phyloP scores from a whole-genome alignment of 2,329 filamentous ascomycete species.

The Trichoderma gracile region DNA sequence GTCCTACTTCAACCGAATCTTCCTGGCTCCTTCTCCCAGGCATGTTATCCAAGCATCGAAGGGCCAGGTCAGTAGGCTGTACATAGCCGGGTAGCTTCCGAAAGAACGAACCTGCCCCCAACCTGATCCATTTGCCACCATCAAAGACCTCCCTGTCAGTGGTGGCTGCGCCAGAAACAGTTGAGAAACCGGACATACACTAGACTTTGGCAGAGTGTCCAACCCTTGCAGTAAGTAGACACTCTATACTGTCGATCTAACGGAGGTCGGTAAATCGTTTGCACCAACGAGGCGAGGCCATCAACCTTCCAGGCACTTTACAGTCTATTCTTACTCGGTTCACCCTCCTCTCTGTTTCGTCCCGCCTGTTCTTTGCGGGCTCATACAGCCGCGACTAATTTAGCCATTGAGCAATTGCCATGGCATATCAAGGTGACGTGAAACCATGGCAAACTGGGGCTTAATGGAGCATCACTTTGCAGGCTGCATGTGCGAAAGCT shows the following conservation, averaged over 20 bases:
- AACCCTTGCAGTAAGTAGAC: constrained; percentile 19
- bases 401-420: not conserved
- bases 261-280: not conserved
- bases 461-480: not conserved
- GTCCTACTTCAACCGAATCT: not conserved
- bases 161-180: not conserved
- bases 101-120: not conserved
- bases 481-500: not conserved
- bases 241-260: not conserved
- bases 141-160: not conserved
- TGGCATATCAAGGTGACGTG: not conserved
- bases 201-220: not conserved
- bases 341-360: constrained; percentile 3
- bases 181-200: not conserved
- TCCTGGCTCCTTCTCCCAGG: not conserved
- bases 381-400: not conserved
- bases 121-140: not conserved
- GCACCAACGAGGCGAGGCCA: not conserved
- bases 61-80: too few species aligned
- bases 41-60: not conserved
- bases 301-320: not conserved
- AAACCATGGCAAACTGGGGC: not conserved
- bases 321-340: not conserved
- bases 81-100: not conserved
- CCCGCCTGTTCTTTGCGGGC: not conserved